phyloP scores from a whole-genome alignment of 371 early-diverging fungal species.

The Circinella minor region DNA sequence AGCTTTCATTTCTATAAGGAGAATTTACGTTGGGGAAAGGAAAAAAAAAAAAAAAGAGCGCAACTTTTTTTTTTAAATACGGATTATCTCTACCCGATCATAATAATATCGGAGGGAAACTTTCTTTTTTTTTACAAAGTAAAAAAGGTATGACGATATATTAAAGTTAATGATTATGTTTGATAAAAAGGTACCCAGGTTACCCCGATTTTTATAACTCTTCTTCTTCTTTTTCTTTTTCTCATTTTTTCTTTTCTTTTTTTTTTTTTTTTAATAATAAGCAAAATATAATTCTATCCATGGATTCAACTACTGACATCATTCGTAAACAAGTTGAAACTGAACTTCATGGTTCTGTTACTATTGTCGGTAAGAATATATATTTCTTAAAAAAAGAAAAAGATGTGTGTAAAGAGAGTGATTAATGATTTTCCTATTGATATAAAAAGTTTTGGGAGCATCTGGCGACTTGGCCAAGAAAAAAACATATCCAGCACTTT shows the following conservation, averaged over 20 bases:
- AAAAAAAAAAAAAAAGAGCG: no score
- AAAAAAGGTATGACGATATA: constrained; percentile 4
- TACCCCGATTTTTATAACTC: not conserved
- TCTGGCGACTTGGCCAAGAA: constrained; percentile 95
- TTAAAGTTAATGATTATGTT: not conserved
- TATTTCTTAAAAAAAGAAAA: not conserved
- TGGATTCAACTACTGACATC: constrained; percentile 37
- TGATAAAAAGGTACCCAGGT: not conserved
- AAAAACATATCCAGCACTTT: constrained; percentile 98
- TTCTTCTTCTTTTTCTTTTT: constrained; percentile 21
- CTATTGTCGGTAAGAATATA: constrained; percentile 53
- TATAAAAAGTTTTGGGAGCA: constrained; percentile 88
- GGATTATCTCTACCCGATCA: no score
- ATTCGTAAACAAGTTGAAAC: constrained; percentile 42
- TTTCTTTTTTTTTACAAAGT: no score
- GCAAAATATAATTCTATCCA: not conserved
- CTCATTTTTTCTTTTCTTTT: constrained; percentile 11
- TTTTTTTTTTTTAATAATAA: not conserved
- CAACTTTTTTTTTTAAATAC: no score
- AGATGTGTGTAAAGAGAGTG: not conserved
- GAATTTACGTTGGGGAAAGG: no score
- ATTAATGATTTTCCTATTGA: no score
- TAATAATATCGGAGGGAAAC: no score
- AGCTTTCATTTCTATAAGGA: no score
- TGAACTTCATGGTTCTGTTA: constrained; percentile 49